phyloP scores from a whole-genome alignment of 306 rosid genomes.

The Dicorynia guianensis region DNA sequence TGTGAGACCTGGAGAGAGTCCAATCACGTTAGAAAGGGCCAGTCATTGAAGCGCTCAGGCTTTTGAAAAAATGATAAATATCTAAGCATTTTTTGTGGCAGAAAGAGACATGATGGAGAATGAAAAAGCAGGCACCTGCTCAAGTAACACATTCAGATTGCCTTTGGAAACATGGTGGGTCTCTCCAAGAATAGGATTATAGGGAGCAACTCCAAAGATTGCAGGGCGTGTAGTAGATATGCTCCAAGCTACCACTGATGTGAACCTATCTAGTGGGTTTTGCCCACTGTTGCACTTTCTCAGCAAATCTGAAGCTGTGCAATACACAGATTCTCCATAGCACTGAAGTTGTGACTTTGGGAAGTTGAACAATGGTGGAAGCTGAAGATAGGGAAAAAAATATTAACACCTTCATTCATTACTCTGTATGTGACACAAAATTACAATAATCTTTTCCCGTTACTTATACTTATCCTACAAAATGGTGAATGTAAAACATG shows the following conservation, averaged over 20 bases:
- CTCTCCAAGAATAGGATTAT: constrained; percentile 93
- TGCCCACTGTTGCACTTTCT: constrained; percentile 63
- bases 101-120: not conserved
- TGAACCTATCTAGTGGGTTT: constrained; percentile 69
- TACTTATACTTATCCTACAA: too few species aligned
- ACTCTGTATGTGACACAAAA: not conserved
- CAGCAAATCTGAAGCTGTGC: constrained; percentile 60
- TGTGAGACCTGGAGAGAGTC: constrained; percentile 69
- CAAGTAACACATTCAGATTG: constrained; percentile 72
- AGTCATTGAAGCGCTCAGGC: too few species aligned
- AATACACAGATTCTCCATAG: constrained; percentile 79
- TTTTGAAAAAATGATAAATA: too few species aligned
- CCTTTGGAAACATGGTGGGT: constrained; percentile 89
- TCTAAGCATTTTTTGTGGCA: too few species aligned
- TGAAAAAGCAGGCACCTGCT: constrained; percentile 65
- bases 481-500: too few species aligned
- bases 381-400: constrained; percentile 48
- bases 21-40: not conserved
- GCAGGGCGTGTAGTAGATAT: constrained; percentile 79
- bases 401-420: not conserved
- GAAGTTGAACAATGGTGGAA: constrained; percentile 80
- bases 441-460: too few species aligned
- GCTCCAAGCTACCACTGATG: constrained; percentile 74
- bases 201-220: constrained; percentile 79
- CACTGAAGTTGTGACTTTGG: constrained; percentile 97